Base-by-base conservation (phyloP, 345 rosid species). In the Eucalyptus regnans region DNA sequence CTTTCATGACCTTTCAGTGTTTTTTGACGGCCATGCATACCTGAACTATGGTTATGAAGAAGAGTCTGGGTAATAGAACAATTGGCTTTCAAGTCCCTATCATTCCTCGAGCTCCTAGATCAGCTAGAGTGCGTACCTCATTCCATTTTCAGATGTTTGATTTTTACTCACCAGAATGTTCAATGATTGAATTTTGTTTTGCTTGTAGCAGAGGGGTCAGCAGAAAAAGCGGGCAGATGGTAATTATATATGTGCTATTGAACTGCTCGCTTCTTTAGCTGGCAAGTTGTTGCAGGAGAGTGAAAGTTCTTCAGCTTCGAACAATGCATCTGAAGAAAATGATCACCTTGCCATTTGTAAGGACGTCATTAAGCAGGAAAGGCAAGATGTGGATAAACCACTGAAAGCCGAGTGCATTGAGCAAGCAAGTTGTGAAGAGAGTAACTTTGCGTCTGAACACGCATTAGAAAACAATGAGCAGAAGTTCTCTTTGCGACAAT, bases 21-120 rank as follows among this genome's bases (percentile, higher is more conserved):
- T 66, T 89, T 66, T 89, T 37, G 90, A 89, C 89, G 88, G 37
- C 90, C 27, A 90, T 93, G 94, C 86, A 66, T 92, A 90, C 87
- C 88, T 92, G 90, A 95, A 94, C 94, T 86, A 97, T 98, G 99
- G 98, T 95, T 95, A 84, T 91, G 90, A 97, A 95, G 91, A 95
- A 94, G 95, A 96, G 91, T 90, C 91, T 94, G 90, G 93, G 91
- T 85, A 88, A 92, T 90, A 95, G 94, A 90, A 90, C 93, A 86
- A 91, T 90, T 91, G 94, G 93, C 86, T 95, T 97, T 93, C 91
- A 90, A 56, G 90, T 97, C 89, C 91, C 93, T 8, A 89, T 86
- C n/a, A 86, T 98, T 89, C 99, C 99, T 50, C 94, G 93, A 86
- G 97, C 94, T 90, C 99, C 98, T 86, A 97, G 99, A 90, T 98